Base-by-base conservation (phyloP, 768 basidiomycete species). In the Vararia minispora region DNA sequence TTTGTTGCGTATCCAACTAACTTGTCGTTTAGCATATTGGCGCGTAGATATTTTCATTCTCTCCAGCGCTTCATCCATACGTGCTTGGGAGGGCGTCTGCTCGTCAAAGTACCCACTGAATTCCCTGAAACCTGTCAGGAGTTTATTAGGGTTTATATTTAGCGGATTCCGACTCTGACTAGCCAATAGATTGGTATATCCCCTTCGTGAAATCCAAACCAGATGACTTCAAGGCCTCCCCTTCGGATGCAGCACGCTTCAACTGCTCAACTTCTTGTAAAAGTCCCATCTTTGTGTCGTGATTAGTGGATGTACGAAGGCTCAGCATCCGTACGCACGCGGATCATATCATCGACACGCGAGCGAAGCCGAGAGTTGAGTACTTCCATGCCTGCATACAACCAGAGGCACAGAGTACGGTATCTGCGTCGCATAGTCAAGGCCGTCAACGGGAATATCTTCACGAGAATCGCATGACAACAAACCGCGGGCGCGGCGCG, bases 121-220 rank as follows among this genome's bases (percentile, higher is more conserved):
- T 59, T 97, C 94, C 55, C 81, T 89, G 63, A 86, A 98, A 5
- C 95, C 94, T 97, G 49, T 27, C 13, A 17, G 9, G 25, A 46
- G 28, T 35, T 30, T 54, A 21, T 39, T 39, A 45, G 27, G 28
- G 23, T 14, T 18, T 14, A 31, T 13, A 25, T 23, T 18, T 22
- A 7, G 33, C 37, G 32, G 16, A 35, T 13, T 14, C 11, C 16
- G 35, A n/a, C n/a, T 50, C 28, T 27, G 13, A 26, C 58, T 29
- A 51, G 84, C 92, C 94, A 43, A 99, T 99, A 0, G 88, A 75
- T 56, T 99, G 95, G 58, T 85, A 97, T 40, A 98, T 84, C 1
- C 95, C 94, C 8, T 79, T 58, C 0, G 85, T 85, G 50, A 76
- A 82, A 52, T 90, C 73, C n/a, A 57, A 23, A 1, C 21, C 21